A percentile compares a stretch with the other conserved stretches of the same genome.
Conservation (phyloP, 176 grass and related monocot genomes). For the Panicum miliaceum region DNA sequence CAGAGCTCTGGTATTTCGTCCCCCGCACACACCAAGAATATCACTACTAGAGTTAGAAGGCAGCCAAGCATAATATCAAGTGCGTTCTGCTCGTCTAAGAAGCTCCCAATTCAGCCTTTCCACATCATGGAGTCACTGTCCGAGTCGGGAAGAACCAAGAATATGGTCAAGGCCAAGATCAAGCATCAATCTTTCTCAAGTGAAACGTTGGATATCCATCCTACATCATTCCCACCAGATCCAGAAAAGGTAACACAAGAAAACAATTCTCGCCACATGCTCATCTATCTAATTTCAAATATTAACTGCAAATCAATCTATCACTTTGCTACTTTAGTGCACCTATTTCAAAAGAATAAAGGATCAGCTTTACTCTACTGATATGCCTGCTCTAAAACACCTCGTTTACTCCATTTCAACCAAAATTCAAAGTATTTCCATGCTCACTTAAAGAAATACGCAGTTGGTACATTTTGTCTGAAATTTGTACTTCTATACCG, state of each 20-base stretch:
- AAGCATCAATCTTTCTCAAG: constrained; percentile 60
- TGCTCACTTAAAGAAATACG: constrained; percentile 12
- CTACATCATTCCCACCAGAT: constrained; percentile 42
- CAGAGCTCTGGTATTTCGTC: constrained; percentile 86
- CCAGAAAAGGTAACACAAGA: constrained; percentile 55
- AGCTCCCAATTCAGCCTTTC: constrained; percentile 84
- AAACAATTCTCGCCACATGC: neutral
- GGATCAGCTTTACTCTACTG: neutral
- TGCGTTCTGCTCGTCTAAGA: constrained; percentile 94
- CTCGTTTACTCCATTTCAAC: neutral
- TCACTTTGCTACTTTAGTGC: neutral
- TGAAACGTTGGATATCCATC: constrained; percentile 44
- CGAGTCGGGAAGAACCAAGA: constrained; percentile 54
- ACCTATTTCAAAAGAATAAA: neutral
- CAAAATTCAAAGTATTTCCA: constrained; percentile 2
- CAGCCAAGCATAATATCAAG: constrained; percentile 86
- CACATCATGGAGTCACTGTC: constrained; percentile 70
- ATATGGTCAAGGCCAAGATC: constrained; percentile 63
- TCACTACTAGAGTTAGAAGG: constrained; percentile 47
- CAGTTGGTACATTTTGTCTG: neutral
- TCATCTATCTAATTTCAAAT: constrained; percentile 7
- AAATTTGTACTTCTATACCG: neutral
- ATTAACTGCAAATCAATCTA: neutral
- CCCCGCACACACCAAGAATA: constrained; percentile 69
- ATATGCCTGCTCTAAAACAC: neutral